phyloP scores from a whole-genome alignment of 1,139 yeast species.

The Candida sp. region DNA sequence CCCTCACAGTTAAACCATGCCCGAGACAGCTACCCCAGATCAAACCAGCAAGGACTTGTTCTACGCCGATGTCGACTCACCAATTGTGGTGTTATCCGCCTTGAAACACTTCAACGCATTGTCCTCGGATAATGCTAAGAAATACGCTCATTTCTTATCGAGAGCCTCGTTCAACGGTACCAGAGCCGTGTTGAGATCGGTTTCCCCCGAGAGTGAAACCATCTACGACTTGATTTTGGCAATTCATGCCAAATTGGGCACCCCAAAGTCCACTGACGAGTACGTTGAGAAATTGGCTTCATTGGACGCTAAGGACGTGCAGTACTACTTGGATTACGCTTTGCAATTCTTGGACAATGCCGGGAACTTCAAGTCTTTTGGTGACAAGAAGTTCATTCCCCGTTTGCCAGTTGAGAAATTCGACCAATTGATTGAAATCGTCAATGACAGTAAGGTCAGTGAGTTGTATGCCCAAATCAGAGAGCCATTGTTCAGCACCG shows the following conservation, averaged over 20 bases:
- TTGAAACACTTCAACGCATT: constrained; percentile 48
- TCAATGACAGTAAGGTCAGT: constrained; percentile 37
- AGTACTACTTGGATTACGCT: constrained; percentile 71
- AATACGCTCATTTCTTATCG: constrained; percentile 82
- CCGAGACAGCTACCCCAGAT: neutral
- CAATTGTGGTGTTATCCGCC: constrained; percentile 45
- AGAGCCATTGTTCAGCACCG: constrained; percentile 54
- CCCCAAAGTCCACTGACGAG: constrained; percentile 43
- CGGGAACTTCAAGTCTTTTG: constrained; percentile 90
- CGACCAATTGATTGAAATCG: constrained; percentile 45
- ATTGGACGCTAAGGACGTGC: constrained; percentile 35
- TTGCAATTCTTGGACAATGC: constrained; percentile 80
- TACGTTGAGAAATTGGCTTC: constrained; percentile 38
- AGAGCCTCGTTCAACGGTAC: constrained; percentile 87
- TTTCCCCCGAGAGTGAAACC: constrained; percentile 80
- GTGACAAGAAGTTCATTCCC: constrained; percentile 87
- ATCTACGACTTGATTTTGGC: constrained; percentile 70
- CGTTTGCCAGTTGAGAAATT: constrained; percentile 53
- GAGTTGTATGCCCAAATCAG: constrained; percentile 48
- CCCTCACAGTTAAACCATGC: neutral
- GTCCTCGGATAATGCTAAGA: constrained; percentile 39
- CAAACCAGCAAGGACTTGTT: constrained; percentile 20
- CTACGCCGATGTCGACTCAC: constrained; percentile 48
- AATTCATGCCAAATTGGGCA: constrained; percentile 55
- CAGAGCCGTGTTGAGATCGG: constrained; percentile 78